Conservation (phyloP, 768 basidiomycete genomes). For the Coprinopsis cinerea region DNA sequence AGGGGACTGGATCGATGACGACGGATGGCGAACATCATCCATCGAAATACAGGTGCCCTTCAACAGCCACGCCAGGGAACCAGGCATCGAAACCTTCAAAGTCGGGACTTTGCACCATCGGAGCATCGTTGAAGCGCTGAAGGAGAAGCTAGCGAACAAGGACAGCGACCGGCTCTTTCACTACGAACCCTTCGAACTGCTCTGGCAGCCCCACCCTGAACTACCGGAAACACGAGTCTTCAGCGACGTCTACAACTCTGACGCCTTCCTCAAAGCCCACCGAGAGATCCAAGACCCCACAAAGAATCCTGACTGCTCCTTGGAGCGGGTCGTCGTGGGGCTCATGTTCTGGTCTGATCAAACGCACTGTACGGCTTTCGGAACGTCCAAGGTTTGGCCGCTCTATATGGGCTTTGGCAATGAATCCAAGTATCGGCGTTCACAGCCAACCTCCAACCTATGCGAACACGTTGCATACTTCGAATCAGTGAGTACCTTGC, state of each 20-base stretch:
- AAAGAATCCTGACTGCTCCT: conserved; percentile 12
- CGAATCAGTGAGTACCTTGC: conserved; percentile 18
- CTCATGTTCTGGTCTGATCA: conserved; percentile 27
- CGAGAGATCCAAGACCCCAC: conserved; percentile 13
- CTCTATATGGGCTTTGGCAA: conserved; percentile 29
- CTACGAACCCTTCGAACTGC: conserved; percentile 13
- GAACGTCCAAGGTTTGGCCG: conserved; percentile 27
- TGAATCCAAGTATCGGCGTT: conserved; percentile 28
- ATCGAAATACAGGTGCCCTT: neutral
- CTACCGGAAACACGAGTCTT: conserved; percentile 8
- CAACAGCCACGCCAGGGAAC: neutral
- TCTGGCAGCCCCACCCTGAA: conserved; percentile 8
- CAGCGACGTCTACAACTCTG: conserved; percentile 18
- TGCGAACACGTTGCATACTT: conserved; percentile 29
- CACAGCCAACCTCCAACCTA: conserved; percentile 13
- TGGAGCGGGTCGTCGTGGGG: conserved; percentile 18
- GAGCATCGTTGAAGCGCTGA: conserved; percentile 11
- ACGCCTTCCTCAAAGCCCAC: conserved; percentile 17
- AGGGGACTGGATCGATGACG: neutral
- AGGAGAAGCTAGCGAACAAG: conserved; percentile 12
- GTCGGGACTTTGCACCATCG: conserved; percentile 12
- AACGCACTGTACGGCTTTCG: conserved; percentile 26
- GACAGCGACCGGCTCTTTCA: conserved; percentile 10
- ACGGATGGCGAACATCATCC: neutral
- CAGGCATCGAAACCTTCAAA: conserved; percentile 5